phyloP scores from a whole-genome alignment of 148 eudicot species.

The Agrostemma githago region DNA sequence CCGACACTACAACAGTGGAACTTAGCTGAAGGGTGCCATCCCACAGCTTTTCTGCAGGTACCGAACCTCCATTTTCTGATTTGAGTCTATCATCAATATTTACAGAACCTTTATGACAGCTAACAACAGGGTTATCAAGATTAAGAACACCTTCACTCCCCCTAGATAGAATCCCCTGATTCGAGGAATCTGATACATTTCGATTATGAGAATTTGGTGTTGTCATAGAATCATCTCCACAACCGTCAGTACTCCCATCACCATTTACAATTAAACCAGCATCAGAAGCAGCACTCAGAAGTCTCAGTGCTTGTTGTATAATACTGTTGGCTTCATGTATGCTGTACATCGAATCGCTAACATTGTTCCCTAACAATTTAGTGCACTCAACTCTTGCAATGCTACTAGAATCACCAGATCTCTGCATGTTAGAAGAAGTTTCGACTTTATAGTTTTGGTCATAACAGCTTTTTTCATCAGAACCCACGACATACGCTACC shows the following conservation, averaged over 20 bases:
- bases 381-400: constrained; percentile 15
- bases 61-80: constrained; percentile 27
- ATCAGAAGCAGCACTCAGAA: constrained; percentile 29
- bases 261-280: constrained; percentile 19
- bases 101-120: constrained; percentile 22
- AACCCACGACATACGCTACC: constrained; percentile 16
- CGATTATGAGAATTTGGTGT: constrained; percentile 24
- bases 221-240: constrained; percentile 20
- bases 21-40: constrained; percentile 68
- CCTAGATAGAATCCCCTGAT: constrained; percentile 22
- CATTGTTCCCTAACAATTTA: constrained; percentile 20
- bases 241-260: constrained; percentile 27
- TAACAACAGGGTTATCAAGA: constrained; percentile 19
- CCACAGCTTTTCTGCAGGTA: constrained; percentile 58
- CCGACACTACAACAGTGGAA: constrained; percentile 50
- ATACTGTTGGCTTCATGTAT: constrained; percentile 22
- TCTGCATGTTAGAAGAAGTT: constrained; percentile 12
- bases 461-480: constrained; percentile 23
- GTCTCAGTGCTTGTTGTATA: constrained; percentile 28
- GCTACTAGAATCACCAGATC: constrained; percentile 17
- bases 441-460: constrained; percentile 16
- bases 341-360: constrained; percentile 15
- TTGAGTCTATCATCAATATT: constrained; percentile 32
- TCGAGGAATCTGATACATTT: constrained; percentile 22
- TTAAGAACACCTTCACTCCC: constrained; percentile 24